Conservation (phyloP, 257 asterid genomes). For the Jaltomata sinuosa region DNA sequence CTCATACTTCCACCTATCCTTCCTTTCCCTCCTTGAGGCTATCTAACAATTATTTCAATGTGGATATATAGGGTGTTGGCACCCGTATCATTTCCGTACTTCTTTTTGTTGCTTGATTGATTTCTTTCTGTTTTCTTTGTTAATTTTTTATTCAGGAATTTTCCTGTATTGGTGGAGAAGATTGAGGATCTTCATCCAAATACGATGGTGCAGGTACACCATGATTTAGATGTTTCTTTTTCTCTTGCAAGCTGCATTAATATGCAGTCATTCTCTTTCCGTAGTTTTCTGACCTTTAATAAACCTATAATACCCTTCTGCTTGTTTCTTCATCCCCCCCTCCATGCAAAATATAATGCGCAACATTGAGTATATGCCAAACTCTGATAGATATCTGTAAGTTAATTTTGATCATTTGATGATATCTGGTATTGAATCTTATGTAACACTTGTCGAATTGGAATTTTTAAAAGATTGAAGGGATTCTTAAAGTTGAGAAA, state of each 20-base stretch:
- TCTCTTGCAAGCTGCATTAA: background rate
- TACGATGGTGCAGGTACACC: slow-evolving; percentile 66
- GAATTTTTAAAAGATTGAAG: background rate
- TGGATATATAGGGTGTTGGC: background rate
- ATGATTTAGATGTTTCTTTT: background rate
- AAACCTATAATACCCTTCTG: background rate
- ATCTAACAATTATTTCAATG: background rate
- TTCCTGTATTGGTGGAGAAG: slow-evolving; percentile 27
- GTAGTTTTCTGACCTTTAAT: background rate
- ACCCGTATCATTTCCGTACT: background rate
- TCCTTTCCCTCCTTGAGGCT: background rate
- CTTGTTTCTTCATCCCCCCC: background rate
- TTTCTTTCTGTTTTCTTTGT: background rate
- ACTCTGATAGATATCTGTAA: background rate
- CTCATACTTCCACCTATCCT: background rate
- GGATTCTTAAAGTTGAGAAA: background rate
- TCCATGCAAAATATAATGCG: background rate
- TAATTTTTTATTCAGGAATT: slow-evolving; percentile 27
- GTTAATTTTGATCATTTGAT: background rate
- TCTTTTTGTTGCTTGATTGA: background rate
- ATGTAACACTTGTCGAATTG: background rate
- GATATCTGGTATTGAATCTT: background rate
- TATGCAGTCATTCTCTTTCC: background rate
- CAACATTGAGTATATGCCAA: background rate
- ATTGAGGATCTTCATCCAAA: slow-evolving; percentile 68